phyloP scores from a whole-genome alignment of 208 protist species.

The Leishmania turanica region DNA sequence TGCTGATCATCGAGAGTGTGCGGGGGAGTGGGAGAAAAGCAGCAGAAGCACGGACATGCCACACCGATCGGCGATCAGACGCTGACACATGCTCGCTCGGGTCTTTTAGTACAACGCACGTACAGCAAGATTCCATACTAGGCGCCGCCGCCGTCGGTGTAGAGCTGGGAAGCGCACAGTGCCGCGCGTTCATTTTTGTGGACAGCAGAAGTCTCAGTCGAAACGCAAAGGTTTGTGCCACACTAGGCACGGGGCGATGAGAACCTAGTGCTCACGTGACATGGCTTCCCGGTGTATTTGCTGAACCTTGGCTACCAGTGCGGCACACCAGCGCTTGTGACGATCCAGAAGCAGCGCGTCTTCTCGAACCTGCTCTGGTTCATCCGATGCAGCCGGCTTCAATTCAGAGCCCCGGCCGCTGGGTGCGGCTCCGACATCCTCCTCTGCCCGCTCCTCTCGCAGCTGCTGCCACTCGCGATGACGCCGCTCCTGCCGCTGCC shows the following conservation, averaged over 20 bases:
- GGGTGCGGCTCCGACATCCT: background rate
- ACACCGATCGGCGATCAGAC: background rate
- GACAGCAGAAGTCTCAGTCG: background rate
- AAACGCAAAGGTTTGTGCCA: background rate
- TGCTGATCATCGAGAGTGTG: background rate
- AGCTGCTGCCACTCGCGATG: constrained; percentile 26
- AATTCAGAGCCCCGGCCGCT: background rate
- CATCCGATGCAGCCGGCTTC: background rate
- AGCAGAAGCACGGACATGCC: background rate
- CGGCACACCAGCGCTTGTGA: constrained; percentile 49
- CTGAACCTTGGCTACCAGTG: constrained; percentile 40
- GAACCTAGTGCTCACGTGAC: background rate
- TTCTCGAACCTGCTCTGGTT: constrained; percentile 24
- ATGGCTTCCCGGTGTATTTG: constrained; percentile 17
- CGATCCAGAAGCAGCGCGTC: constrained; percentile 45
- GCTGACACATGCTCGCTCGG: background rate
- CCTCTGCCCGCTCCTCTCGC: constrained; percentile 25
- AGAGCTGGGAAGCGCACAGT: background rate
- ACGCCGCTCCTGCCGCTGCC: constrained; percentile 41
- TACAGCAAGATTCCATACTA: background rate
- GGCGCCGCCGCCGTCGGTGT: background rate
- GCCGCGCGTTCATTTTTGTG: background rate
- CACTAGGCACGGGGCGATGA: background rate
- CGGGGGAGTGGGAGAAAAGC: too few relatives aligned
- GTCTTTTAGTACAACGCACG: background rate